These are phyloP conservation scores for Kuraishia cidri DNA, from an alignment of 805 yeast genomes.

Conservation along the genomic window DNA sequence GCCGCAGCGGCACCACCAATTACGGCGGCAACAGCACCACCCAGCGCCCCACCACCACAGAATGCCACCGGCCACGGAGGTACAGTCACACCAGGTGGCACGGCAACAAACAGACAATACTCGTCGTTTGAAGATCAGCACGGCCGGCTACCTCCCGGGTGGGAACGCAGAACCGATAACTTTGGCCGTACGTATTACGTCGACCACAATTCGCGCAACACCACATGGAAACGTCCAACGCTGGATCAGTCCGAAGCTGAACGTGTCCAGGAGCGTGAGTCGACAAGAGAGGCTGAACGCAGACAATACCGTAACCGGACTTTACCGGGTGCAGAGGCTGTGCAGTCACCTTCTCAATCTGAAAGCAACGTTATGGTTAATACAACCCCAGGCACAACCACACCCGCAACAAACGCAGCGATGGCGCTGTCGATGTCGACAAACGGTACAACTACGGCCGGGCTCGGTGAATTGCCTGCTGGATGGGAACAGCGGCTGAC, in stretches of 20 bases:
- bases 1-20: conserved; percentile 8
- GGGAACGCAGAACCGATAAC: conserved; percentile 98
- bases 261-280: conserved; percentile 48
- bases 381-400: conserved; percentile 34
- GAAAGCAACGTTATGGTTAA: conserved; percentile 29
- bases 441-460: conserved; percentile 87
- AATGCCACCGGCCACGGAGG: conserved; percentile 11
- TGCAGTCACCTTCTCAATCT: conserved; percentile 16
- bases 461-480: conserved; percentile 92
- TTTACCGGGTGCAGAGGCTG: conserved; percentile 55
- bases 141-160: conserved; percentile 95
- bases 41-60: conserved; percentile 7
- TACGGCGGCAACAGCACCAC: no score
- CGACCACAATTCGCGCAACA: conserved; percentile 94
- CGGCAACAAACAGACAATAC: conserved; percentile 47
- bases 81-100: conserved; percentile 5
- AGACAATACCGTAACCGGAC: conserved; percentile 88
- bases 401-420: conserved; percentile 34
- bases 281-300: conserved; percentile 78
- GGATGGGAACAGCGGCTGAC: conserved; percentile 99
- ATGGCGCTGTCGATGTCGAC: conserved; percentile 47
- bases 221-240: conserved; percentile 98
- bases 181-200: conserved; percentile 97
- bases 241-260: conserved; percentile 72
- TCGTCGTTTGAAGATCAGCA: conserved; percentile 95